phyloP scores from a whole-genome alignment of 768 basidiomycete species.

The Porphyrellus cyaneotinctus region DNA sequence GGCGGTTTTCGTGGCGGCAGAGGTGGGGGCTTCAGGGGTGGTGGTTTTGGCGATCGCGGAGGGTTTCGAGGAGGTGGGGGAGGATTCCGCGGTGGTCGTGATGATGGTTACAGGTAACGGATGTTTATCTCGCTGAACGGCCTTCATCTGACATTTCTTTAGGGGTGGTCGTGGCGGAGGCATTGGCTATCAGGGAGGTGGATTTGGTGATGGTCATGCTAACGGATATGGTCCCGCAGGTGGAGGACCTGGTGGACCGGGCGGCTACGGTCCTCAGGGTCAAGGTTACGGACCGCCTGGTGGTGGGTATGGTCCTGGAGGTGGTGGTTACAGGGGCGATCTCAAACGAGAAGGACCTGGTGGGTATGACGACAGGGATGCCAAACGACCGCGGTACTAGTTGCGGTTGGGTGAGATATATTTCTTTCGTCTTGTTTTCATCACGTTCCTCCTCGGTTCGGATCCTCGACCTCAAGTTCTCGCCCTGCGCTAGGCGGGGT shows the following conservation, averaged over 20 bases:
- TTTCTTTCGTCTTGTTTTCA: conserved; percentile 25
- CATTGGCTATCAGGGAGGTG: conserved; percentile 64
- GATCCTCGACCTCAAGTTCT: conserved; percentile 23
- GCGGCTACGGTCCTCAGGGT: conserved; percentile 39
- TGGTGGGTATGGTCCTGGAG: conserved; percentile 42
- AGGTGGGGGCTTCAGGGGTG: conserved; percentile 44
- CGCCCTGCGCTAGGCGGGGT: conserved; percentile 31
- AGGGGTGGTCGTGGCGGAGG: conserved; percentile 69
- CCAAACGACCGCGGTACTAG: conserved; percentile 81
- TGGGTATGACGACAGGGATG: conserved; percentile 78
- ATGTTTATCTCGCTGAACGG: neutral
- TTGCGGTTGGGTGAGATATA: conserved; percentile 34
- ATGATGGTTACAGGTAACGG: conserved; percentile 51
- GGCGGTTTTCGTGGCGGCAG: conserved; percentile 41
- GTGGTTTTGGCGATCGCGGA: conserved; percentile 39
- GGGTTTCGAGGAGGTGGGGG: conserved; percentile 40
- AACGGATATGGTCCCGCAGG: conserved; percentile 54
- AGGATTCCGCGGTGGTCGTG: conserved; percentile 36
- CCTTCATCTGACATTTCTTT: conserved; percentile 16
- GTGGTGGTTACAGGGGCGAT: conserved; percentile 63
- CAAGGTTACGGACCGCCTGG: conserved; percentile 44
- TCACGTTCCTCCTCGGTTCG: conserved; percentile 19
- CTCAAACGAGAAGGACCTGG: conserved; percentile 73
- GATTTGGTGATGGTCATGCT: conserved; percentile 49
- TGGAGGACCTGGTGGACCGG: conserved; percentile 39